Percentiles rank a stretch among this genome's conserved stretches.
phyloP scores from a whole-genome alignment of 2,329 filamentous ascomycete genomes.

The Fusarium sarcochroum region DNA sequence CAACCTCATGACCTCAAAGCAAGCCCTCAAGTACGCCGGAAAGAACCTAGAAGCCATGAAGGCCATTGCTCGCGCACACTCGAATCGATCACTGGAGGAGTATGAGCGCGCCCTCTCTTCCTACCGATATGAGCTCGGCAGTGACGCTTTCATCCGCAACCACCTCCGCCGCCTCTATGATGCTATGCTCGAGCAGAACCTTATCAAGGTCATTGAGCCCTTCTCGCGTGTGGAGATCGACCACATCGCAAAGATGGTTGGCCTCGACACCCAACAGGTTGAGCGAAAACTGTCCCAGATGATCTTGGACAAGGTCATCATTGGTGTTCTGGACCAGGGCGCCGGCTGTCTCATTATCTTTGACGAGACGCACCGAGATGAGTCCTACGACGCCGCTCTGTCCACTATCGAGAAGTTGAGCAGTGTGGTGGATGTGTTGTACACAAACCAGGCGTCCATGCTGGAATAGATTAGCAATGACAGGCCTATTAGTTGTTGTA shows the following conservation, averaged over 20 bases:
- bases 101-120: constrained; percentile 93
- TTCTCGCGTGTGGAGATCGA: constrained; percentile 97
- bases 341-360: constrained; percentile 98
- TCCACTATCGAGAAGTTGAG: constrained; percentile 97
- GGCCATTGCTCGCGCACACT: constrained; percentile 94
- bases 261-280: constrained; percentile 94
- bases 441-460: constrained; percentile 96
- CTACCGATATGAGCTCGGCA: constrained; percentile 93
- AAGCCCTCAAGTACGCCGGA: constrained; percentile 95
- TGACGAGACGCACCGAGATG: constrained; percentile 93
- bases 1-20: constrained; percentile 93
- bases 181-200: constrained; percentile 98
- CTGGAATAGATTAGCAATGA: constrained; percentile 75
- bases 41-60: constrained; percentile 99
- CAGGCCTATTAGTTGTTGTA: constrained; percentile 44
- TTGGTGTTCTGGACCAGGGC: constrained; percentile 96
- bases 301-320: constrained; percentile 99
- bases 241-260: constrained; percentile 98
- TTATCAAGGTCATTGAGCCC: constrained; percentile 99
- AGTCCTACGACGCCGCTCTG: constrained; percentile 93
- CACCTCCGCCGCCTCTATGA: constrained; percentile 97
- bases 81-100: constrained; percentile 95
- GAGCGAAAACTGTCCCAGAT: constrained; percentile 99
- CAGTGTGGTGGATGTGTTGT: constrained; percentile 96
- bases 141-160: constrained; percentile 96